phyloP scores from a whole-genome alignment of 1,284 basidiomycete species.

The Tremellales sp. region DNA sequence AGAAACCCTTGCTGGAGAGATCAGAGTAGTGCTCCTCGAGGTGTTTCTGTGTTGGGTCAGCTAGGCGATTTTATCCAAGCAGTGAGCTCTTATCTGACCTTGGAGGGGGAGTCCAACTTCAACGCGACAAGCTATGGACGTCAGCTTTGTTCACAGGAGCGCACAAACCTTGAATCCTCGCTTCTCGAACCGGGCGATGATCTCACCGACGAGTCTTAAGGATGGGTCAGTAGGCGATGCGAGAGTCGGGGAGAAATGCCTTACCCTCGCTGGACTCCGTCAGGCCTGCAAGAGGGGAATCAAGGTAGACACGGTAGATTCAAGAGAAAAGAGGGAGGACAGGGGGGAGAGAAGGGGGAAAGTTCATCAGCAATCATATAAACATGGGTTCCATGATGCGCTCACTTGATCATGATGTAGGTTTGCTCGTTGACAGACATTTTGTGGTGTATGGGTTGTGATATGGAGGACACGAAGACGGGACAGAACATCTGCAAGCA shows the following conservation, averaged over 20 bases:
- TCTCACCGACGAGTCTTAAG: slow-evolving; percentile 74
- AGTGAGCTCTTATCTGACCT: slow-evolving; percentile 35
- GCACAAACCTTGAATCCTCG: slow-evolving; percentile 75
- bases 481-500: not conserved
- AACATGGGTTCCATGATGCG: no score
- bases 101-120: slow-evolving; percentile 73
- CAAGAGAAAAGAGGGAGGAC: not conserved
- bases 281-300: slow-evolving; percentile 60
- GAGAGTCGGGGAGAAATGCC: slow-evolving; percentile 4
- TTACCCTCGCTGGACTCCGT: slow-evolving; percentile 85
- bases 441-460: slow-evolving; percentile 28
- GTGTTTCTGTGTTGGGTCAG: slow-evolving; percentile 54
- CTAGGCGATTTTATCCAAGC: slow-evolving; percentile 20
- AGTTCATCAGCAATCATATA: not conserved
- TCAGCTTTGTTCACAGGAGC: slow-evolving; percentile 8
- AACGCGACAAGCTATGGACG: slow-evolving; percentile 60
- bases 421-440: slow-evolving; percentile 52
- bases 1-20: slow-evolving; percentile 86
- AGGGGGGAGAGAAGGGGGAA: slow-evolving; percentile 6
- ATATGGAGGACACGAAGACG: slow-evolving; percentile 3
- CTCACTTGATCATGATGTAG: slow-evolving; percentile 55
- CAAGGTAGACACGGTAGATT: not conserved
- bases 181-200: slow-evolving; percentile 88
- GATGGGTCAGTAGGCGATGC: not conserved
- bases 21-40: slow-evolving; percentile 93